These are phyloP conservation scores for Roridomyces roridus DNA, from an alignment of 768 basidiomycete species.

Conservation along the genomic window DNA sequence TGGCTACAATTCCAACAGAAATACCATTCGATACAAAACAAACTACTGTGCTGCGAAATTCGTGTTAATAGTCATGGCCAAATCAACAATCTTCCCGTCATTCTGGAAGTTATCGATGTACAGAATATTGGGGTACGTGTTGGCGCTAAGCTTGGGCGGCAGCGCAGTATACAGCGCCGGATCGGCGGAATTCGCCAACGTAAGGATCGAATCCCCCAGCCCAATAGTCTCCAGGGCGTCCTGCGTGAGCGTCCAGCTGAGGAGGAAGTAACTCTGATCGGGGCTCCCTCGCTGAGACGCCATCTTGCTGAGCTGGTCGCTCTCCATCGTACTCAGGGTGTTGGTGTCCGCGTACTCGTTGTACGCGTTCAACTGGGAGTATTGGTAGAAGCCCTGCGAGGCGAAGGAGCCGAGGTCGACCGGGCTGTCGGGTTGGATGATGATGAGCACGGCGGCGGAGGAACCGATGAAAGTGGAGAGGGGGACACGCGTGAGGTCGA, in stretches of 20 bases:
- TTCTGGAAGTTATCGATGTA: slow-evolving; percentile 16
- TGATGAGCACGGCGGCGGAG: slow-evolving; percentile 10
- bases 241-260: slow-evolving; percentile 16
- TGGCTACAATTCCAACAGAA: too few species aligned
- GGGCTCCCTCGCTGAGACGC: slow-evolving; percentile 6
- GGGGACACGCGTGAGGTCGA: slow-evolving; percentile 1
- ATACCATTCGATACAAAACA: neutral
- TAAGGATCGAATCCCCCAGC: slow-evolving; percentile 9
- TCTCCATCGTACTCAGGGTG: slow-evolving; percentile 13
- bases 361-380: slow-evolving; percentile 16
- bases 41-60: slow-evolving; percentile 7
- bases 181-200: slow-evolving; percentile 1
- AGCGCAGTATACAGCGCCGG: slow-evolving; percentile 7
- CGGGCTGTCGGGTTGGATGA: slow-evolving; percentile 10
- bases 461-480: slow-evolving; percentile 15
- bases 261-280: slow-evolving; percentile 1
- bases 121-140: slow-evolving; percentile 12
- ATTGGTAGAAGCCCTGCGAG: slow-evolving; percentile 9
- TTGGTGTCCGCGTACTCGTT: slow-evolving; percentile 8
- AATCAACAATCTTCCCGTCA: slow-evolving; percentile 3
- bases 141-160: slow-evolving; percentile 6
- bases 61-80: slow-evolving; percentile 11
- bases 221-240: neutral
- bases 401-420: slow-evolving; percentile 2
- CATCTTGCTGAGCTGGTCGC: slow-evolving; percentile 13